Evolutionary conservation across 768 basidiomycete genomes (phyloP).

Genomic region (Trametes maxima): DNA sequence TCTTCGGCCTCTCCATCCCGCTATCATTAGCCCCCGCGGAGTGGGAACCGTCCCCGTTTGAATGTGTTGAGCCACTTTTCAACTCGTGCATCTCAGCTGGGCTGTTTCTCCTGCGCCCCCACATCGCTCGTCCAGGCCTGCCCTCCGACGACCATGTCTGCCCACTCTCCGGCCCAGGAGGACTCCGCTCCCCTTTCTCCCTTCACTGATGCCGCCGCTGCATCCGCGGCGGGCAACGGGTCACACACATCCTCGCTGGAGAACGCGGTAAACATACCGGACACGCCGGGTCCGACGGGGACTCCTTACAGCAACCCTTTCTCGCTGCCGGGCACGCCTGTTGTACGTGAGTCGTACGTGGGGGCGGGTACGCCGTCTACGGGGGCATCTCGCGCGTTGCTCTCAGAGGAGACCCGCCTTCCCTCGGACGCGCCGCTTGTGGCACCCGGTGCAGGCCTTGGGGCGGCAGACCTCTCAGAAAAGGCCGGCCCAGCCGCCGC

Average conservation of each 20-base stretch:
- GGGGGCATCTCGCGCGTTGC: conserved; percentile 19
- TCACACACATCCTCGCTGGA: background rate
- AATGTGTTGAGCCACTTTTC: background rate
- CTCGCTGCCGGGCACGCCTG: conserved; percentile 23
- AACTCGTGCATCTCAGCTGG: background rate
- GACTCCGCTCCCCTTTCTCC: conserved; percentile 5
- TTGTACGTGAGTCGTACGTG: conserved; percentile 22
- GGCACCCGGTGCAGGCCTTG: background rate
- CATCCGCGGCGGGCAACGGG: background rate
- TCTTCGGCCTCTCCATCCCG: conserved; percentile 10
- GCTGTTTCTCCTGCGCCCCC: conserved; percentile 7
- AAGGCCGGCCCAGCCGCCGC: background rate
- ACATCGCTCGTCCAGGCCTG: conserved; percentile 14
- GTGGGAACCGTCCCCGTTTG: conserved; percentile 11
- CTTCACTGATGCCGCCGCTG: conserved; percentile 4
- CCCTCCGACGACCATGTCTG: conserved; percentile 16
- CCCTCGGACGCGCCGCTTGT: conserved; percentile 10
- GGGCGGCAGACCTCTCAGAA: conserved; percentile 1
- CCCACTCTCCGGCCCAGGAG: conserved; percentile 6
- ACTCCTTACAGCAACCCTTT: conserved; percentile 14
- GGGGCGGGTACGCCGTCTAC: conserved; percentile 16
- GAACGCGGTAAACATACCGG: background rate
- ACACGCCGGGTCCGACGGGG: background rate
- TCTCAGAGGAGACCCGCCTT: conserved; percentile 11
- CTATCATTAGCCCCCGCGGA: conserved; percentile 22